Percentiles rank a stretch among this genome's conserved stretches.
These are phyloP conservation scores for Ogataea thermomethanolica DNA, from an alignment of 805 yeast genomes.

Conservation along the genomic window DNA sequence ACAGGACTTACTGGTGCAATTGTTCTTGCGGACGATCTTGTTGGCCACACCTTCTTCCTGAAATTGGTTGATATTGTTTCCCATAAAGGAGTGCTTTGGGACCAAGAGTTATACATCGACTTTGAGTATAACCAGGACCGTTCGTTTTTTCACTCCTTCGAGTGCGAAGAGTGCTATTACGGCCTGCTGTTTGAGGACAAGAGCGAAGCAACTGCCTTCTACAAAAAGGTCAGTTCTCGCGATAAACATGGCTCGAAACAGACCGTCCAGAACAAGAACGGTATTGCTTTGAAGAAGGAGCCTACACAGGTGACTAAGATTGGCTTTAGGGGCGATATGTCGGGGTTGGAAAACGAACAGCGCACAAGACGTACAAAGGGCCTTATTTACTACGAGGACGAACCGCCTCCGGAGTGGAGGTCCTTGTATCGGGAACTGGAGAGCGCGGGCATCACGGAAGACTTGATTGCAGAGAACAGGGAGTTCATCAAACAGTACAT, in stretches of 20 bases:
- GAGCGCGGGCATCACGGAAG: constrained; percentile 76
- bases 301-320: constrained; percentile 36
- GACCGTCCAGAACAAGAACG: constrained; percentile 82
- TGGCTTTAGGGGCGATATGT: constrained; percentile 66
- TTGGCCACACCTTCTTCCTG: constrained; percentile 89
- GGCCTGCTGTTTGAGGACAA: constrained; percentile 90
- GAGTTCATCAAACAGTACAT: constrained; percentile 80
- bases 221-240: constrained; percentile 68
- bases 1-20: constrained; percentile 91
- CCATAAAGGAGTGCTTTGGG: constrained; percentile 89
- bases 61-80: constrained; percentile 85
- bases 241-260: constrained; percentile 84
- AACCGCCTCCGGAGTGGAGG: constrained; percentile 85
- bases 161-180: constrained; percentile 81
- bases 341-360: constrained; percentile 40
- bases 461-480: constrained; percentile 83
- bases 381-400: constrained; percentile 66
- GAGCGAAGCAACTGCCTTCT: constrained; percentile 81
- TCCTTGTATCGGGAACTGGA: constrained; percentile 69
- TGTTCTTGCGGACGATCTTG: constrained; percentile 83
- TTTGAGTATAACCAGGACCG: constrained; percentile 92
- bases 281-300: constrained; percentile 69
- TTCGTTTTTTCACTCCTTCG: constrained; percentile 91
- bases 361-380: constrained; percentile 55
- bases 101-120: constrained; percentile 87